Evolutionary conservation across 345 rosid species (phyloP).

Genomic region (Conringia planisiliqua): DNA sequence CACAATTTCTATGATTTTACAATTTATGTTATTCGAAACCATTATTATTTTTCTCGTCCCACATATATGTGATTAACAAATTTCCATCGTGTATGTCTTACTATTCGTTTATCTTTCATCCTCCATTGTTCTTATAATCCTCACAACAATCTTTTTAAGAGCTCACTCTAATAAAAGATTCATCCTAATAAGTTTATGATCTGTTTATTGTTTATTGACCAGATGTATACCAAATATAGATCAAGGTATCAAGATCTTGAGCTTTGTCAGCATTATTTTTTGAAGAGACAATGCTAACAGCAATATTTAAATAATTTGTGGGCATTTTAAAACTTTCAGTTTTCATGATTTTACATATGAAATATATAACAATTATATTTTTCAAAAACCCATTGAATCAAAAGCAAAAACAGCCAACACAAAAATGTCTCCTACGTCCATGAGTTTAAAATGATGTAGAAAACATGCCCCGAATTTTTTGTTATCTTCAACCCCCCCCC

Average conservation of each 20-base stretch:
- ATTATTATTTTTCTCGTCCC: conserved; percentile 52
- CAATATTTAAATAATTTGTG: too few species aligned
- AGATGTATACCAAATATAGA: conserved; percentile 40
- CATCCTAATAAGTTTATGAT: conserved; percentile 22
- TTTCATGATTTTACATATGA: too few species aligned
- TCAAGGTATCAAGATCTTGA: conserved; percentile 42
- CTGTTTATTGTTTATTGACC: conserved; percentile 24
- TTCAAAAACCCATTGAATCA: too few species aligned
- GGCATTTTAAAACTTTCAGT: too few species aligned
- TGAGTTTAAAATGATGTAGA: too few species aligned
- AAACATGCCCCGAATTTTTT: too few species aligned
- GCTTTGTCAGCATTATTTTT: conserved; percentile 53
- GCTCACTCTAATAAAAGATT: conserved; percentile 56
- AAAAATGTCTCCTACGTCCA: too few species aligned
- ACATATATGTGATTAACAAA: conserved; percentile 42
- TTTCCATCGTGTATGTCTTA: conserved; percentile 56
- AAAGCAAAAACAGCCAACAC: too few species aligned
- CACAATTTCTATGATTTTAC: too few species aligned
- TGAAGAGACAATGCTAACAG: conserved; percentile 42
- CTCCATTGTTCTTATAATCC: conserved; percentile 49
- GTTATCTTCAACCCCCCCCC: too few species aligned
- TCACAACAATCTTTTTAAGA: conserved; percentile 40
- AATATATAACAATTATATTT: too few species aligned
- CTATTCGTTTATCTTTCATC: conserved; percentile 40
- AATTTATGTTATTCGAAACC: conserved; percentile 44